Percentiles rank a stretch among this genome's conserved stretches.
Conservation (phyloP, 1,139 yeast species). For the Candida glucosophila region DNA sequence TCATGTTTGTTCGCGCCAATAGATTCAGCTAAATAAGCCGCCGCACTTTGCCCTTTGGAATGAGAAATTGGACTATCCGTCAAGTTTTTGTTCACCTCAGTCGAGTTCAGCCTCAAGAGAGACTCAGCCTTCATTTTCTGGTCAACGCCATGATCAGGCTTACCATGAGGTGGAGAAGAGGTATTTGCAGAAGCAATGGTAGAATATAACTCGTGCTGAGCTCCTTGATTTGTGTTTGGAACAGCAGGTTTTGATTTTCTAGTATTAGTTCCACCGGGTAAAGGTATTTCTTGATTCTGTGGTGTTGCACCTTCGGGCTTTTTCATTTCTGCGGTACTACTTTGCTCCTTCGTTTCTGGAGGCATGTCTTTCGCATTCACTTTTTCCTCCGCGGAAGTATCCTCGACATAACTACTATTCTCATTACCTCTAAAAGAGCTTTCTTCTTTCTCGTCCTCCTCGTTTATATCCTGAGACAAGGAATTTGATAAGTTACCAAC, state of each 20-base stretch:
- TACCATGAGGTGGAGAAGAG: constrained; percentile 4
- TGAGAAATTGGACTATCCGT: constrained; percentile 2
- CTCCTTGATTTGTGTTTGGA: constrained; percentile 10
- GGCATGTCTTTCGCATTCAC: constrained; percentile 4
- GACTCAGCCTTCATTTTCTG: constrained; percentile 5
- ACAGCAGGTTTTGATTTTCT: constrained; percentile 6
- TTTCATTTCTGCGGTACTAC: constrained; percentile 3
- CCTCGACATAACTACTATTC: constrained; percentile 3
- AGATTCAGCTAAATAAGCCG: neutral
- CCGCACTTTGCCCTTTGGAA: too few relatives aligned
- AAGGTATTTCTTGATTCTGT: constrained; percentile 3
- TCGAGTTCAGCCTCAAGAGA: too few relatives aligned
- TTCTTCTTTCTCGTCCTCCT: neutral
- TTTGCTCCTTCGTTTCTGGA: constrained; percentile 4
- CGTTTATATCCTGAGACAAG: neutral
- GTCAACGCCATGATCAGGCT: too few relatives aligned
- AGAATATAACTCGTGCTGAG: constrained; percentile 14
- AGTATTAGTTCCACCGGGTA: constrained; percentile 8
- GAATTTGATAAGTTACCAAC: constrained; percentile 5
- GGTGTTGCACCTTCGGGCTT: constrained; percentile 3
- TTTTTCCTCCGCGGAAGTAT: constrained; percentile 3
- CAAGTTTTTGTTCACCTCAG: constrained; percentile 2
- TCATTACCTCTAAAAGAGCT: constrained; percentile 4
- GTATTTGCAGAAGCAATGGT: constrained; percentile 15
- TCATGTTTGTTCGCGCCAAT: neutral